Evolutionary conservation across 2,329 filamentous ascomycete genomes (phyloP), one percentile per base, ranked within the genome.

Genomic region (Aureobasidium sp.): DNA sequence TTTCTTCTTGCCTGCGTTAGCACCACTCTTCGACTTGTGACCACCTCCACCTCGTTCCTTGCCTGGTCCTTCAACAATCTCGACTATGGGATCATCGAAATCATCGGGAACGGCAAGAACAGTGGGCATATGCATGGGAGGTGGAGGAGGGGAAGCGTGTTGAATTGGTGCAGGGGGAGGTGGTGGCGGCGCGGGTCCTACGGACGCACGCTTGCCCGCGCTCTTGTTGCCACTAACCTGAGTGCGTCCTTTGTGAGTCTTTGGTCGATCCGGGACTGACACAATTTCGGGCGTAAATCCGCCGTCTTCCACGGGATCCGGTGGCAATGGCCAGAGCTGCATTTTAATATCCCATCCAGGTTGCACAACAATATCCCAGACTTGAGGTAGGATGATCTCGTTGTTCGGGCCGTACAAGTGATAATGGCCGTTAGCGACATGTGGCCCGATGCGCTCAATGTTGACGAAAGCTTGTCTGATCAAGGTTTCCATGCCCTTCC

Each of bases 391-490:
- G 62, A 80, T 79, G 67, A 80, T 79, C 67, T 80, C 77, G 48
- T 75, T 74, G 53, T 80, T 76, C 0, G 78, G 78, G 6, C 78
- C 78, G 15, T 76, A 72, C 36, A 80, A 74, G 61, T 80, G 77
- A 68, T 79, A 80, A 64, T 78, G 76, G 34, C 77, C 76, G 62
- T 76, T 71, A 36, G 76, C 73, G 7, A 81, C 77, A 62, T 78
- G 77, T 43, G 74, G 73, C 39, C 76, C 75, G 32, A 80, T 75
- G 32, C 74, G 70, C 56, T 79, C 78, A 34, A 79, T 74, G 64
- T 79, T 77, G 26, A 76, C 66, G 68, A 80, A 80, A 24, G 78
- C 78, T 68, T 80, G 78, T 65, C 77, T 76, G 71, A 81, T 79
- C 52, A 81, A 71, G 34, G 72, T 71, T 65, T 79, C 76, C 78